Base-by-base conservation (phyloP, 1,284 basidiomycete genomes). In the Phellopilus nigrolimitatus region DNA sequence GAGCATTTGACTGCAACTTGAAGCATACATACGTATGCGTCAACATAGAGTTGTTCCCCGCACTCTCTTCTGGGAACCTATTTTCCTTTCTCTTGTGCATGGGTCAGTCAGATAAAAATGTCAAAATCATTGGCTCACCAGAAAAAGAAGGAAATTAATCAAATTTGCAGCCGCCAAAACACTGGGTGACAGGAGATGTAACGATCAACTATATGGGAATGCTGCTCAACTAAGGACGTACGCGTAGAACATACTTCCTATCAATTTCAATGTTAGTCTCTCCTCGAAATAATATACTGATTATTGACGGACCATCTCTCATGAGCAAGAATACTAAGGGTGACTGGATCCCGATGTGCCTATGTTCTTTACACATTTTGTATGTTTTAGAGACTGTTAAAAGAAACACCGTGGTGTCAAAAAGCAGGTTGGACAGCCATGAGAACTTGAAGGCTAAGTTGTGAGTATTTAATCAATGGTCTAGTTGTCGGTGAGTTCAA, bases 11-110 rank as follows among this genome's bases (percentile, higher is more conserved):
- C 15, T 36, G 12, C 28, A 22, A 45, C 2, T 8, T 5, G n/a
- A 42, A 42, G n/a, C n/a, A 8, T 7, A 36, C 47, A 33, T 48
- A 54, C 52, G 48, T 47, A 49, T 55, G 53, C 12, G 41, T 33
- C 19, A 55, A 41, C 12, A 50, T 36, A 3, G 53, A 55, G 15
- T 50, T 55, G 21, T 51, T 55, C 1, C 53, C 53, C 13, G 53
- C 43, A n/a, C 48, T 55, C 36, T 50, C 15, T 25, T 50, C 53
- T 12, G 51, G 51, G 21, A 46, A 55, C 4, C 27, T 22, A 31
- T 51, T 50, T 5, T 25, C 33, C 7, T 12, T 15, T 17, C 12
- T 43, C 48, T 42, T 41, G 15, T 41, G n/a, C 13, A 31, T 28
- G 27, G n/a, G 19, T 3, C 27, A 36, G 25, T 10, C 19, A 8